Conservation (phyloP, 768 basidiomycete species). For the Leccinellum luteum region DNA sequence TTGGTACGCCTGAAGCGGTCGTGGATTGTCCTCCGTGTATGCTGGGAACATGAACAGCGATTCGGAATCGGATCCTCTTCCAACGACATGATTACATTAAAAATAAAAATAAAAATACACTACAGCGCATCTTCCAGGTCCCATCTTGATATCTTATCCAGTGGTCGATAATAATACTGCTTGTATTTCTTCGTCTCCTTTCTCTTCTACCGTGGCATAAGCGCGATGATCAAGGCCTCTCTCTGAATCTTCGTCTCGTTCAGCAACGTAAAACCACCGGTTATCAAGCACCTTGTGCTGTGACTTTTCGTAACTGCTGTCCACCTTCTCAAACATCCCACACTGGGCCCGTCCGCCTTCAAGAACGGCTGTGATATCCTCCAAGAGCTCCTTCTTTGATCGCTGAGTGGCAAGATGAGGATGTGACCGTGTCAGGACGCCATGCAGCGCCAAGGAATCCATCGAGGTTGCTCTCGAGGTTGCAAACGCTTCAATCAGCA, state of each 20-base stretch:
- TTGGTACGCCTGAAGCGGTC: too few species aligned
- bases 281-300: conserved; percentile 47
- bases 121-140: conserved; percentile 61
- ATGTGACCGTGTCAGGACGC: conserved; percentile 48
- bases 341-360: conserved; percentile 41
- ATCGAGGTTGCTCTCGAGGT: conserved; percentile 70
- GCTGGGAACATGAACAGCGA: too few species aligned
- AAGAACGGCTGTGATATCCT: conserved; percentile 49
- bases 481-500: conserved; percentile 70
- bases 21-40: too few species aligned
- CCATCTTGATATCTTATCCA: conserved; percentile 72
- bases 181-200: conserved; percentile 81
- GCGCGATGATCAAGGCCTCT: conserved; percentile 62
- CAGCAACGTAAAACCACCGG: conserved; percentile 76
- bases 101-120: conserved; percentile 2
- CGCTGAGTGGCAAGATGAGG: conserved; percentile 45
- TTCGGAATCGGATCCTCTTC: too few species aligned
- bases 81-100: too few species aligned
- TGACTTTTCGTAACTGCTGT: conserved; percentile 55
- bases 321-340: conserved; percentile 73
- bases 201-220: conserved; percentile 77
- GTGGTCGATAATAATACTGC: conserved; percentile 78
- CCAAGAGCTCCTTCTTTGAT: conserved; percentile 44
- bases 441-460: conserved; percentile 52
- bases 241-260: conserved; percentile 66